A percentile compares a stretch with the other conserved stretches of the same genome.
phyloP scores from a whole-genome alignment of 169 alveolate genomes.

The Perkinsus olseni region DNA sequence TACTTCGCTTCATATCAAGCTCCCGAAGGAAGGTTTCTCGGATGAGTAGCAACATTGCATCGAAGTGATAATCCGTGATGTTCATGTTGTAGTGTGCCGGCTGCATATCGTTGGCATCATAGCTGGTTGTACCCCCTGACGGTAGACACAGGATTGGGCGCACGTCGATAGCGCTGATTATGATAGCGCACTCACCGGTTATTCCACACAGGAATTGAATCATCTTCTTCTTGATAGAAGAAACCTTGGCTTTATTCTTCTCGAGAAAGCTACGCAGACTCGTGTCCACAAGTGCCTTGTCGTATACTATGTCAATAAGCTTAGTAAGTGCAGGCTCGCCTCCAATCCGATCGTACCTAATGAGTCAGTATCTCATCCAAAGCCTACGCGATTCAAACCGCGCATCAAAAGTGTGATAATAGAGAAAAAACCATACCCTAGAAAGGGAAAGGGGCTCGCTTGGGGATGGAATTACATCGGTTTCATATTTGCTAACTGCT shows the following conservation, averaged over 20 bases:
- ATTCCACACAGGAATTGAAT: neutral
- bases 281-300: neutral
- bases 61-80: neutral
- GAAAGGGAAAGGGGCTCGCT: neutral
- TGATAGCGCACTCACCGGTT: neutral
- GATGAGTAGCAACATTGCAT: neutral
- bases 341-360: neutral
- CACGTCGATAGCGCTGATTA: neutral
- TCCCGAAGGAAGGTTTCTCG: neutral
- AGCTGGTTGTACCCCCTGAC: neutral
- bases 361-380: neutral
- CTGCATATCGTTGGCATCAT: neutral
- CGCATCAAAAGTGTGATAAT: neutral
- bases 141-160: neutral
- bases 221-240: neutral
- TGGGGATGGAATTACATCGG: neutral
- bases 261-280: neutral
- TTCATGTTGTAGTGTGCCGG: neutral
- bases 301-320: neutral
- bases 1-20: neutral
- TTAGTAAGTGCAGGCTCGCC: neutral
- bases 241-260: neutral
- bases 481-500: neutral
- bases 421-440: neutral
- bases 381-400: neutral